Evolutionary conservation across 164 flowering plant genomes (phyloP).

Genomic region (Umbilicus rupestris): DNA sequence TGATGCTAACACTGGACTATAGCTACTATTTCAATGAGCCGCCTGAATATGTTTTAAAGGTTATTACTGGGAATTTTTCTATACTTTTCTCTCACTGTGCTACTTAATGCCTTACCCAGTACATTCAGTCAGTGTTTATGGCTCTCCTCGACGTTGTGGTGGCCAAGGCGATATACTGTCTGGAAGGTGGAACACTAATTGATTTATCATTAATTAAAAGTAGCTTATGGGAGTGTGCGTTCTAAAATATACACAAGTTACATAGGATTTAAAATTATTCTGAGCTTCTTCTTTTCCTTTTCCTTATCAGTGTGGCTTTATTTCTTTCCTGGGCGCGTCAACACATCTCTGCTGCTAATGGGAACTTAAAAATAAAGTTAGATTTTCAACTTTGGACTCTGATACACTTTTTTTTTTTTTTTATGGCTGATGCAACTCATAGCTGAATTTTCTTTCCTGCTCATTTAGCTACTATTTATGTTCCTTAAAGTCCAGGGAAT

Average conservation of each 20-base stretch:
- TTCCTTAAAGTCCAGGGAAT: constrained; percentile 25
- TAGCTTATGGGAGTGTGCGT: not conserved
- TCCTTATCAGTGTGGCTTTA: constrained; percentile 65
- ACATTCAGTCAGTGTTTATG: constrained; percentile 61
- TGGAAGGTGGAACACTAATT: constrained; percentile 48
- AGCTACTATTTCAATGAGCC: no score
- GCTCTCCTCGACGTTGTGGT: constrained; percentile 98
- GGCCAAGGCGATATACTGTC: constrained; percentile 99
- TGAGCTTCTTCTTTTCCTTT: not conserved
- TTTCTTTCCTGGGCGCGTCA: constrained; percentile 82
- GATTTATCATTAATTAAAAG: constrained; percentile 9
- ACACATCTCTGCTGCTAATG: constrained; percentile 16
- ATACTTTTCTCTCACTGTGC: not conserved
- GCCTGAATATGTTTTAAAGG: no score
- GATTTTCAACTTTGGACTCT: not conserved
- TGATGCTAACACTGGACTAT: no score
- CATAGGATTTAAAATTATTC: no score
- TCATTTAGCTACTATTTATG: constrained; percentile 4
- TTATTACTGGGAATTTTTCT: not conserved
- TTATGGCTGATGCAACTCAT: not conserved
- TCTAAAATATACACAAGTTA: no score
- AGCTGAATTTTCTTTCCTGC: not conserved
- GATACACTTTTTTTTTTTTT: not conserved
- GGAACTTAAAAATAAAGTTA: constrained; percentile 29
- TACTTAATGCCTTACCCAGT: constrained; percentile 33